phyloP scores from a whole-genome alignment of 768 basidiomycete species.

The Tremella yokohamensis region DNA sequence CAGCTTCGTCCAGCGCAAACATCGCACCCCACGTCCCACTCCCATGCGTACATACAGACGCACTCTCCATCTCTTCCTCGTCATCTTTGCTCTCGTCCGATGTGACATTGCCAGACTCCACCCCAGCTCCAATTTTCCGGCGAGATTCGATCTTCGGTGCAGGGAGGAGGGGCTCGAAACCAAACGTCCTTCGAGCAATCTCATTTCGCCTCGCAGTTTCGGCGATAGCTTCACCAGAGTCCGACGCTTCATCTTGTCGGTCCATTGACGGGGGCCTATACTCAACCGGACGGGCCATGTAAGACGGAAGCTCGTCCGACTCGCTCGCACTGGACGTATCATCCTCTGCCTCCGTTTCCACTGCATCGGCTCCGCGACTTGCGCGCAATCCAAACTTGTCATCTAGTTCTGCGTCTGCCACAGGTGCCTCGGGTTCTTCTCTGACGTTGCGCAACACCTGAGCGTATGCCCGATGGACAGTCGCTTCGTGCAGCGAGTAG shows the following conservation, averaged over 20 bases:
- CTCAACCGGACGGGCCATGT: not conserved
- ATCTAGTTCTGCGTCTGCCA: not conserved
- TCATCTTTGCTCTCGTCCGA: not conserved
- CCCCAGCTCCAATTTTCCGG: no score
- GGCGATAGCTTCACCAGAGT: not conserved
- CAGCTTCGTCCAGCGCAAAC: conserved; percentile 3
- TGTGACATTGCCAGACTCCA: no score
- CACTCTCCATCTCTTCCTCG: not conserved
- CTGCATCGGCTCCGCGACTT: no score
- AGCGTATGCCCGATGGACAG: conserved; percentile 5
- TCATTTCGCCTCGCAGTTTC: not conserved
- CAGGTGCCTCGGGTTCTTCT: not conserved
- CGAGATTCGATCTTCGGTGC: not conserved
- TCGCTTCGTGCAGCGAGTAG: conserved; percentile 15
- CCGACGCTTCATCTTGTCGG: no score
- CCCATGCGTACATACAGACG: no score
- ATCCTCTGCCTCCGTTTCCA: not conserved
- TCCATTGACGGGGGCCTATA: no score
- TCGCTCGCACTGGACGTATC: not conserved
- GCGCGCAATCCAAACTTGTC: no score
- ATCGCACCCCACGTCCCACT: not conserved
- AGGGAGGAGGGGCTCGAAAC: not conserved
- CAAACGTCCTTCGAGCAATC: not conserved
- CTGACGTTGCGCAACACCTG: conserved; percentile 1
- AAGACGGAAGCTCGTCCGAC: not conserved